A percentile compares a stretch with the other conserved stretches of the same genome.
phyloP scores from a whole-genome alignment of 2,329 filamentous ascomycete species.

The Hyphodiscus sp. region DNA sequence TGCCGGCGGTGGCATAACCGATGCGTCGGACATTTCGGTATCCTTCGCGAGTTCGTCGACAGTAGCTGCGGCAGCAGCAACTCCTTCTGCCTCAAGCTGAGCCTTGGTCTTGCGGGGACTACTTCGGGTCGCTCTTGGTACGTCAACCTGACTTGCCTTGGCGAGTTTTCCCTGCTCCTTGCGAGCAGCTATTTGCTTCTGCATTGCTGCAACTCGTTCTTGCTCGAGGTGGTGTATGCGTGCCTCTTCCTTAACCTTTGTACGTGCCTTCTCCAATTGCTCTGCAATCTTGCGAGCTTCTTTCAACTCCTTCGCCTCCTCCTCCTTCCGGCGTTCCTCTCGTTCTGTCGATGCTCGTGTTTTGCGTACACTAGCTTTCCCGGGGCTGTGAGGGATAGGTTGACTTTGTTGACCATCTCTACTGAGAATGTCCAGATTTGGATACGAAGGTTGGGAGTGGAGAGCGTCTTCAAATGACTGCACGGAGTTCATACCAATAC shows the following conservation, averaged over 20 bases:
- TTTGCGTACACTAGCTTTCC: constrained; percentile 33
- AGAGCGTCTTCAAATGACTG: constrained; percentile 41
- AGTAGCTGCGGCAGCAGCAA: constrained; percentile 25
- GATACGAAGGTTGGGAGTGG: constrained; percentile 35
- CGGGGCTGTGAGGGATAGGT: constrained; percentile 17
- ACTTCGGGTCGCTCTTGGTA: constrained; percentile 39
- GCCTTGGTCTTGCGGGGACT: constrained; percentile 47
- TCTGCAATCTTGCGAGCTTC: constrained; percentile 56
- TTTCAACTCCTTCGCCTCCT: constrained; percentile 51
- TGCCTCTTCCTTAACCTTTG: constrained; percentile 65
- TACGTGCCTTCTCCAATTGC: constrained; percentile 58
- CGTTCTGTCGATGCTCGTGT: constrained; percentile 53
- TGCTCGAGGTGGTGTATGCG: constrained; percentile 51
- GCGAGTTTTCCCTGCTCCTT: constrained; percentile 44
- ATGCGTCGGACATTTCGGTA: constrained; percentile 50
- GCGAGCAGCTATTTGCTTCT: constrained; percentile 45
- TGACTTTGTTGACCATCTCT: constrained; percentile 16
- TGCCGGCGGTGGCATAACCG: constrained; percentile 54
- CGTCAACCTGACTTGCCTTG: constrained; percentile 29
- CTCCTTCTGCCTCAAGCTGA: constrained; percentile 28
- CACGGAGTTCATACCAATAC: constrained; percentile 38
- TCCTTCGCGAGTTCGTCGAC: constrained; percentile 37
- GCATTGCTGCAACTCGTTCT: constrained; percentile 46
- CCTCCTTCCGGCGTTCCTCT: constrained; percentile 57
- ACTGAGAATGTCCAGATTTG: constrained; percentile 35